Evolutionary conservation across 2,329 filamentous ascomycete species (phyloP).

Genomic region (Penicillium sp.): DNA sequence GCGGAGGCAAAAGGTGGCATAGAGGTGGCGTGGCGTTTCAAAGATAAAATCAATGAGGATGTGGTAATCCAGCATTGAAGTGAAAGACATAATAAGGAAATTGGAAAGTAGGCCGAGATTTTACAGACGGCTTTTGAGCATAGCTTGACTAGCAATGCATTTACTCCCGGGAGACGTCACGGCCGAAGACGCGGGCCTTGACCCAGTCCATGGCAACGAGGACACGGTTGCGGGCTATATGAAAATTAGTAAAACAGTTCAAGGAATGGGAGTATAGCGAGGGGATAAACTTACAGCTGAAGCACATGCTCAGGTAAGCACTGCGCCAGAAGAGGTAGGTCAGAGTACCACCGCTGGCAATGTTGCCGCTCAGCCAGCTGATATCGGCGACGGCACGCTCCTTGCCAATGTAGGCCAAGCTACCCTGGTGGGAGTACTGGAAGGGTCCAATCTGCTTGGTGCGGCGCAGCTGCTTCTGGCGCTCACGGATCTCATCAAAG

Average conservation of each 20-base stretch:
- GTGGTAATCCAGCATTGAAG: background rate
- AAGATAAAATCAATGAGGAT: constrained; percentile 2
- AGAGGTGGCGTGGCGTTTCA: constrained; percentile 20
- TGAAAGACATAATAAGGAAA: constrained; percentile 12
- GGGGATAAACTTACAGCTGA: constrained; percentile 76
- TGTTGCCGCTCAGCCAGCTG: constrained; percentile 94
- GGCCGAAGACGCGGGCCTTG: constrained; percentile 95
- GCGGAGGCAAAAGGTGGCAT: background rate
- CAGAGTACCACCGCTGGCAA: constrained; percentile 87
- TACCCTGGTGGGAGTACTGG: constrained; percentile 97
- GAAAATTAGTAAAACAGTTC: constrained; percentile 1
- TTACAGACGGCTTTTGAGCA: constrained; percentile 10
- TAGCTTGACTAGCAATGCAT: constrained; percentile 8
- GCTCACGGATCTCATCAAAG: constrained; percentile 76
- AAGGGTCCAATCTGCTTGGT: constrained; percentile 97
- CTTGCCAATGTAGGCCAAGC: constrained; percentile 94
- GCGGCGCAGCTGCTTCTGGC: constrained; percentile 83
- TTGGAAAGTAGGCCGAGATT: constrained; percentile 2
- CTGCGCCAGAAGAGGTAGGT: constrained; percentile 99
- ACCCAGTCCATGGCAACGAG: constrained; percentile 93
- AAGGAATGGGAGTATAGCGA: background rate
- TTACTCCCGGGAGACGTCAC: constrained; percentile 69
- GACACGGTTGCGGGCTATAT: constrained; percentile 82
- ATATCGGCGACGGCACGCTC: constrained; percentile 98
- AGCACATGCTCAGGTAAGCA: constrained; percentile 99